These are phyloP conservation scores for Lomentospora prolificans DNA, from an alignment of 2,329 filamentous ascomycete species.

Conservation along the genomic window DNA sequence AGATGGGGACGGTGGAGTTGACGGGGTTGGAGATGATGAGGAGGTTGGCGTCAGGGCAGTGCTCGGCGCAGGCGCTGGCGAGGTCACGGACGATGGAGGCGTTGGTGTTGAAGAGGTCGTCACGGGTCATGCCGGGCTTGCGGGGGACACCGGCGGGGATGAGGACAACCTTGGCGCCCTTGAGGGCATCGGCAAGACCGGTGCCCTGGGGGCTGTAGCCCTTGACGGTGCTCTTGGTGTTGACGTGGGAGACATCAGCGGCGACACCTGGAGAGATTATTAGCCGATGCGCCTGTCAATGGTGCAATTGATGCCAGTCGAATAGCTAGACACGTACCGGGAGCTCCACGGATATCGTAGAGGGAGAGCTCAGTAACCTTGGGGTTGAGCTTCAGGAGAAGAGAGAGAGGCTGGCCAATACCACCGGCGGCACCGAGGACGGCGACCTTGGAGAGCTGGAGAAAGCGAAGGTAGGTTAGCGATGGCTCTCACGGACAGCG, in stretches of 20 bases:
- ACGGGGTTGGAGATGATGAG: slow-evolving; percentile 98
- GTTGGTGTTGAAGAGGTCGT: slow-evolving; percentile 99
- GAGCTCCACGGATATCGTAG: slow-evolving; percentile 92
- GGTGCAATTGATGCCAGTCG: neutral
- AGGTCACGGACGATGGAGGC: slow-evolving; percentile 98
- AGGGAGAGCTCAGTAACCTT: slow-evolving; percentile 87
- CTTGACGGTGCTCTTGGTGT: slow-evolving; percentile 92
- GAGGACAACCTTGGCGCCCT: slow-evolving; percentile 85
- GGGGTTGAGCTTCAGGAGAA: slow-evolving; percentile 98
- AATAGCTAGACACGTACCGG: slow-evolving; percentile 53
- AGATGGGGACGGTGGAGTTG: slow-evolving; percentile 99
- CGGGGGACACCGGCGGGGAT: slow-evolving; percentile 97
- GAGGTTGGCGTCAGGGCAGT: slow-evolving; percentile 85
- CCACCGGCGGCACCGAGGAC: slow-evolving; percentile 95
- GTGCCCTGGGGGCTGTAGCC: slow-evolving; percentile 73
- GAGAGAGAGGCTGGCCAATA: slow-evolving; percentile 95
- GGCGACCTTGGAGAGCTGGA: slow-evolving; percentile 88
- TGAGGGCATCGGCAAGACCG: slow-evolving; percentile 70
- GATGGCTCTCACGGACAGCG: neutral
- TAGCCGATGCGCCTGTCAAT: slow-evolving; percentile 10
- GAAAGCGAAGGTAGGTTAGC: slow-evolving; percentile 2
- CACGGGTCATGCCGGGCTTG: slow-evolving; percentile 99
- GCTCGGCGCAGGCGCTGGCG: slow-evolving; percentile 85
- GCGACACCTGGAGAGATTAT: slow-evolving; percentile 64
- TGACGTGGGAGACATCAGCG: slow-evolving; percentile 96